phyloP scores from a whole-genome alignment of 2,329 filamentous ascomycete genomes.

The Botrytis deweyae region DNA sequence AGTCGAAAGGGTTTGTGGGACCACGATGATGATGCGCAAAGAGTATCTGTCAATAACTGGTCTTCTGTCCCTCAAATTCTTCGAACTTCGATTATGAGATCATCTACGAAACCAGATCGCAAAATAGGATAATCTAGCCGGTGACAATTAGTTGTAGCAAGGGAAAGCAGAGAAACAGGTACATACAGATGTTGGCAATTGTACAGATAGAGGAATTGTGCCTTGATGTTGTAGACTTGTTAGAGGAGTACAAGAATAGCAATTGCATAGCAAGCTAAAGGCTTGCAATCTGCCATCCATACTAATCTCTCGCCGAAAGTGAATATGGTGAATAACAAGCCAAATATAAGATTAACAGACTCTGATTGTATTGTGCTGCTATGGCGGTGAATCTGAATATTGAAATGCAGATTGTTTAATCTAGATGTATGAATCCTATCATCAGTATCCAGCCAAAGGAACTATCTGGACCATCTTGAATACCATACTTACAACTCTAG shows the following conservation, averaged over 20 bases:
- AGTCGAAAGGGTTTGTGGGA: background rate
- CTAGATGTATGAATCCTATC: background rate
- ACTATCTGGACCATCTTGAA: background rate
- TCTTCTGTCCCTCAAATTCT: background rate
- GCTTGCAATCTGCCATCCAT: background rate
- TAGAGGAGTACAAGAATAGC: background rate
- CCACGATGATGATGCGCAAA: background rate
- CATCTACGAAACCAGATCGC: too few species aligned
- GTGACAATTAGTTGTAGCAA: background rate
- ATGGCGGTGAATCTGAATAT: background rate
- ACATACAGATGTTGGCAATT: background rate
- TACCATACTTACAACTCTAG: background rate
- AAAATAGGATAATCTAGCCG: background rate
- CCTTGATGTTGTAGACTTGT: background rate
- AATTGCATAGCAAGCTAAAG: too few species aligned
- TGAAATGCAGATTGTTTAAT: background rate
- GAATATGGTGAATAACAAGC: background rate
- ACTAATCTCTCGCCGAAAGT: background rate
- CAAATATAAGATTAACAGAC: background rate
- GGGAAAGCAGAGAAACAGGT: background rate
- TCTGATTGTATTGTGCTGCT: background rate
- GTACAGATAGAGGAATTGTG: background rate
- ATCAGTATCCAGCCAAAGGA: background rate
- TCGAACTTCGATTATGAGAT: background rate
- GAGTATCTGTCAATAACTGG: too few species aligned